Conservation (phyloP, 164 flowering plant genomes). For the Kingdonia uniflora region DNA sequence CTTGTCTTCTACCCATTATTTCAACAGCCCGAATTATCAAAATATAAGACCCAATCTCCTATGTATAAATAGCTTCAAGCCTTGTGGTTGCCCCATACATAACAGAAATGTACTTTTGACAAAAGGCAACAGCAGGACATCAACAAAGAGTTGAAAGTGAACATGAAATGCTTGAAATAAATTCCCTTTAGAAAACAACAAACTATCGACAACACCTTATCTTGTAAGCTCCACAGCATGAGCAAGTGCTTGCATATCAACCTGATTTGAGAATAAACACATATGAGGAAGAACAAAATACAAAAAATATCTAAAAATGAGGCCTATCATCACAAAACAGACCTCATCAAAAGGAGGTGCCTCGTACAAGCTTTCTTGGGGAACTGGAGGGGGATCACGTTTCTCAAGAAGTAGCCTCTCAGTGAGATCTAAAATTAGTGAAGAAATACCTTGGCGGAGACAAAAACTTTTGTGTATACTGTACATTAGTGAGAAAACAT, state of each 20-base stretch:
- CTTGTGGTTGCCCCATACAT: no score
- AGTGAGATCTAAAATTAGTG: constrained; percentile 87
- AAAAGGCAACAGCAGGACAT: no score
- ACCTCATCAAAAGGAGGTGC: constrained; percentile 99
- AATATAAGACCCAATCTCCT: no score
- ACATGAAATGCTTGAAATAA: constrained; percentile 91
- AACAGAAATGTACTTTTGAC: no score
- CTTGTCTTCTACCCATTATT: no score
- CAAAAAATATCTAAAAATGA: background rate
- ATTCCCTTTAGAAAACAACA: constrained; percentile 86
- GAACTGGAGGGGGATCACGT: constrained; percentile 70
- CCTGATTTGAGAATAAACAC: constrained; percentile 32
- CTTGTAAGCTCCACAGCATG: constrained; percentile 99
- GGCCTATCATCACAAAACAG: constrained; percentile 9
- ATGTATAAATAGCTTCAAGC: no score
- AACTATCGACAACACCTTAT: constrained; percentile 92
- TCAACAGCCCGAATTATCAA: no score
- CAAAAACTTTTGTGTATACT: constrained; percentile 94
- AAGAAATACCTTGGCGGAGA: constrained; percentile 66
- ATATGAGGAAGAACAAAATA: background rate
- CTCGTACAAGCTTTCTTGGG: constrained; percentile 63
- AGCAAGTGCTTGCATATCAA: constrained; percentile 96
- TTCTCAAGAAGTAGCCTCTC: constrained; percentile 88
- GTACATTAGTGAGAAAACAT: constrained; percentile 10
- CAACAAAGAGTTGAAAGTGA: constrained; percentile 1